A percentile compares a stretch with the other conserved stretches of the same genome.
Conservation (phyloP, 1,284 basidiomycete species). For the Ustanciosporium gigantosporum region DNA sequence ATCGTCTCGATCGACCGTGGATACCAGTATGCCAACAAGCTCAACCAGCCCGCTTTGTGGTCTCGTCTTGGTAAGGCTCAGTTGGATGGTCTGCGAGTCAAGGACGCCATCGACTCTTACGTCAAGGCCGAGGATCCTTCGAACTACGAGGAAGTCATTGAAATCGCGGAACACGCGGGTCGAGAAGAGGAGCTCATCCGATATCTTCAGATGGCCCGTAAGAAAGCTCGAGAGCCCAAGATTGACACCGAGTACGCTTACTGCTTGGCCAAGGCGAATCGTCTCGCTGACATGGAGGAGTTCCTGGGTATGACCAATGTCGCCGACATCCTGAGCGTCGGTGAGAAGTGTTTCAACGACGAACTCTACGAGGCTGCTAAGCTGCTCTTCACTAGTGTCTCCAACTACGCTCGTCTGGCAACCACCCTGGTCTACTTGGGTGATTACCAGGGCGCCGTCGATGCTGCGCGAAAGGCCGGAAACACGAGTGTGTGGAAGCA, state of each 20-base stretch:
- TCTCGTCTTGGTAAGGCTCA: conserved; percentile 97
- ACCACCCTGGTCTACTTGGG: conserved; percentile 98
- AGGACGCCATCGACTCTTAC: conserved; percentile 98
- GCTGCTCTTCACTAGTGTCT: conserved; percentile 92
- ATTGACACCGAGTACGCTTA: conserved; percentile 79
- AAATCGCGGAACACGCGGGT: conserved; percentile 91
- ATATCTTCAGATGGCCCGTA: conserved; percentile 99
- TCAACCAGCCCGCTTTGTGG: conserved; percentile 97
- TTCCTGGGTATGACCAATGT: conserved; percentile 99
- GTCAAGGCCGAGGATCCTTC: conserved; percentile 97
- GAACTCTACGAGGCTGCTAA: conserved; percentile 97
- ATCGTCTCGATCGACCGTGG: conserved; percentile 97
- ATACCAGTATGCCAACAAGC: conserved; percentile 92
- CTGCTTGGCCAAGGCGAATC: conserved; percentile 60
- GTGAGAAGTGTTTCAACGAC: conserved; percentile 99
- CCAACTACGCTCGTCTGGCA: conserved; percentile 96
- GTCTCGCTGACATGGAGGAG: conserved; percentile 79
- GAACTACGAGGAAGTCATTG: conserved; percentile 95
- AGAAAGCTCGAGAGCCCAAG: conserved; percentile 92
- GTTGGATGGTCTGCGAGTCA: conserved; percentile 95
- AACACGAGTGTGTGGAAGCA: conserved; percentile 99
- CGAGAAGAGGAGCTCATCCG: conserved; percentile 98
- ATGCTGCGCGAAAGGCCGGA: conserved; percentile 96
- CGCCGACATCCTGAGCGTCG: conserved; percentile 90
- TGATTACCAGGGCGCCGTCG: conserved; percentile 96